These are phyloP conservation scores for Ceratobasidium sp. DNA, from an alignment of 1,284 basidiomycete genomes.

Conservation along the genomic window DNA sequence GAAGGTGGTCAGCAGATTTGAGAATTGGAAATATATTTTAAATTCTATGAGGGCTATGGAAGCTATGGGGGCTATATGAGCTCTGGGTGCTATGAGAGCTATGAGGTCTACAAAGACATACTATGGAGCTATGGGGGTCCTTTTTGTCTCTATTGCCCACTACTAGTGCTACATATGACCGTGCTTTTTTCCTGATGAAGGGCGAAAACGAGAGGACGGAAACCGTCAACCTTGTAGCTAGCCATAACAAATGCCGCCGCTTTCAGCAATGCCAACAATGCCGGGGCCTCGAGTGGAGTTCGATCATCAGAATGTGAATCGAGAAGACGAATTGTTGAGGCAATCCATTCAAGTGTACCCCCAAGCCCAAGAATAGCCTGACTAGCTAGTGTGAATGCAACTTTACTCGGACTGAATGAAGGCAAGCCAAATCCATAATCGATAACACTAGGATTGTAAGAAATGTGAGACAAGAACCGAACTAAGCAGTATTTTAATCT, in stretches of 20 bases:
- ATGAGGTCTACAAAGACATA: too few relatives aligned
- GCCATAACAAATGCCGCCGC: background rate
- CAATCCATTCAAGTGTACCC: background rate
- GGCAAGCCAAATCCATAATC: background rate
- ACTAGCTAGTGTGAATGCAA: background rate
- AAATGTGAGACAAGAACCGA: background rate
- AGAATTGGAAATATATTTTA: too few relatives aligned
- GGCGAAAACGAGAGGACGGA: too few relatives aligned
- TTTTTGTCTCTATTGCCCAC: too few relatives aligned
- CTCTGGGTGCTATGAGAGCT: too few relatives aligned
- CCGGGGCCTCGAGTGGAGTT: background rate
- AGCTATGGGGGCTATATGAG: too few relatives aligned
- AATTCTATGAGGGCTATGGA: too few relatives aligned
- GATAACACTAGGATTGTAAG: background rate
- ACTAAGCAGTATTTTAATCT: background rate
- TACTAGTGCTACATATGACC: too few relatives aligned
- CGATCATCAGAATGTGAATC: background rate
- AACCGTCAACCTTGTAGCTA: too few relatives aligned
- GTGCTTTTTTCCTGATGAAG: too few relatives aligned
- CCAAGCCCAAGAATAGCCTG: background rate
- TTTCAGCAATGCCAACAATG: background rate
- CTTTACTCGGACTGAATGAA: background rate
- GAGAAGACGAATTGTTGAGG: background rate
- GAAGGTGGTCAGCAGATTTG: too few relatives aligned
- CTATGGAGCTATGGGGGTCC: too few relatives aligned